Conservation (phyloP, 1,139 yeast genomes). For the Oligophagozyma castellii region DNA sequence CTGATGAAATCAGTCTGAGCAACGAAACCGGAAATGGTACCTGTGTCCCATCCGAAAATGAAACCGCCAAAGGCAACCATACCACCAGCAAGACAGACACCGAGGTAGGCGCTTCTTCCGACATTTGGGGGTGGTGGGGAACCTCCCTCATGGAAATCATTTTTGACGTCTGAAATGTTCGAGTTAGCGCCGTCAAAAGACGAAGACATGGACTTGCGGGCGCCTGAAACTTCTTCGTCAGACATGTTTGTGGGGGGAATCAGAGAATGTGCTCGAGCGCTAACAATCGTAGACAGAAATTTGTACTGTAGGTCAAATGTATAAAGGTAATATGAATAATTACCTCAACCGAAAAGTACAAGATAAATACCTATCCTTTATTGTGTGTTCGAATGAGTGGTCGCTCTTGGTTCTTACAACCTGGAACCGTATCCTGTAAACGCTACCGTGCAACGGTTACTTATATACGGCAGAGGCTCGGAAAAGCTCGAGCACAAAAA, state of each 20-base stretch:
- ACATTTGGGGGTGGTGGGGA: constrained; percentile 2
- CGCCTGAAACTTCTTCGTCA: background rate
- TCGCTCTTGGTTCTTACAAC: no score
- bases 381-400: no score
- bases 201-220: background rate
- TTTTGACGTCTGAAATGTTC: background rate
- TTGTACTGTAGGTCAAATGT: background rate
- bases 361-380: background rate
- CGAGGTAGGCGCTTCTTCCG: constrained; percentile 14
- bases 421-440: no score
- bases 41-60: constrained; percentile 65
- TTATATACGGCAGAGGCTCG: no score
- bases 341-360: background rate
- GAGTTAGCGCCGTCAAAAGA: background rate
- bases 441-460: no score
- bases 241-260: background rate
- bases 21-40: constrained; percentile 65
- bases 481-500: no score
- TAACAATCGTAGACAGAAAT: background rate
- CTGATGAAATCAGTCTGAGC: constrained; percentile 49
- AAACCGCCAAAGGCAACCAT: constrained; percentile 55
- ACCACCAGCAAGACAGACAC: constrained; percentile 29
- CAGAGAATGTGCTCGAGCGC: no score
- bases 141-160: constrained; percentile 1
- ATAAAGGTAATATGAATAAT: background rate